Evolutionary conservation across 139 green algal genomes (phyloP).

Genomic region (Volvox africanus): DNA sequence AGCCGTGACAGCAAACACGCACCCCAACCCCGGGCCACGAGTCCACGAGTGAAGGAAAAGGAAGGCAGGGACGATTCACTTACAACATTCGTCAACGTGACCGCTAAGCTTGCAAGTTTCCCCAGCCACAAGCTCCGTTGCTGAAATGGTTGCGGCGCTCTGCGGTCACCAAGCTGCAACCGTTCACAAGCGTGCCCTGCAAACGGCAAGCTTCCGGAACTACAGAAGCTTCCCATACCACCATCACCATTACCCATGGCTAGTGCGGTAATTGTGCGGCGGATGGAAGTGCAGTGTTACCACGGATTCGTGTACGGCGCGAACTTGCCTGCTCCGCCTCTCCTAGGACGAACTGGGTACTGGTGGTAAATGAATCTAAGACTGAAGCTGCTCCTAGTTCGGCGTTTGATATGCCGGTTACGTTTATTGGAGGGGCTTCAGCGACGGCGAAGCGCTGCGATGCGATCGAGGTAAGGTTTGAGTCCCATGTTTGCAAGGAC

Average conservation of each 20-base stretch:
- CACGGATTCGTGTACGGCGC: too few relatives aligned
- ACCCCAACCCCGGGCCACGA: too few relatives aligned
- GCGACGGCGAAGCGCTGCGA: neutral
- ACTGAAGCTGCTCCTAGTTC: neutral
- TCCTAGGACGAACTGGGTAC: neutral
- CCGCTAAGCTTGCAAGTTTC: slow-evolving; percentile 63
- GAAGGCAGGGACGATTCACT: neutral
- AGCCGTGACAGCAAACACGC: too few relatives aligned
- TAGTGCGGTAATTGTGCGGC: too few relatives aligned
- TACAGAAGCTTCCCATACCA: too few relatives aligned
- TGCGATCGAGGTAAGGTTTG: neutral
- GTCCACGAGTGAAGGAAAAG: too few relatives aligned
- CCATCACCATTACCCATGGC: too few relatives aligned
- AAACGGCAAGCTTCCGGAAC: too few relatives aligned
- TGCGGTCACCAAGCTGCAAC: neutral
- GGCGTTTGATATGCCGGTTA: neutral
- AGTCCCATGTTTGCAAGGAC: neutral
- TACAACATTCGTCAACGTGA: slow-evolving; percentile 57
- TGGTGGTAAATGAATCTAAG: neutral
- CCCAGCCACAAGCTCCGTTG: neutral
- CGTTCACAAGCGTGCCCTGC: too few relatives aligned
- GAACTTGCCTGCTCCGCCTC: slow-evolving; percentile 6
- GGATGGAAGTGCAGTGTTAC: too few relatives aligned
- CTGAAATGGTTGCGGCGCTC: slow-evolving; percentile 1
- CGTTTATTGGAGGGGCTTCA: neutral